These are phyloP conservation scores for Sugiyamaella sp. DNA, from an alignment of 1,139 yeast genomes.

Conservation along the genomic window DNA sequence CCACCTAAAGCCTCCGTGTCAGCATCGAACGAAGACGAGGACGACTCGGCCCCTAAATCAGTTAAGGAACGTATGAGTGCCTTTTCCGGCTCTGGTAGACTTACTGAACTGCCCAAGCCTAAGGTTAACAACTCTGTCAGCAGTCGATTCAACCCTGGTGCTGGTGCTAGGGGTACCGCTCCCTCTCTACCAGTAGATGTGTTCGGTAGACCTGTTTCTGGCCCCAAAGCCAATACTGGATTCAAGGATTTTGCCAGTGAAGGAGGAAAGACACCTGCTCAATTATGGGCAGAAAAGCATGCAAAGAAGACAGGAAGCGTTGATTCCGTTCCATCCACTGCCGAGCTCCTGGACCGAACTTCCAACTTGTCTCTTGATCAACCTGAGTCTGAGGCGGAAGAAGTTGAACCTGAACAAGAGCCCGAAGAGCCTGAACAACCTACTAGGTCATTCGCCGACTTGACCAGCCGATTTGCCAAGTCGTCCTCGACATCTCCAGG, in stretches of 20 bases:
- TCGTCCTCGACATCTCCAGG: conserved; percentile 32
- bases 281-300: conserved; percentile 91
- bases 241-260: conserved; percentile 70
- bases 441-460: conserved; percentile 25
- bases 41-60: conserved; percentile 43
- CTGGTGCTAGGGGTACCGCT: conserved; percentile 38
- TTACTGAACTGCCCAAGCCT: conserved; percentile 68
- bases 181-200: conserved; percentile 50
- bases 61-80: conserved; percentile 49
- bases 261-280: conserved; percentile 91
- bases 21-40: conserved; percentile 37
- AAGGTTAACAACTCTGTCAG: conserved; percentile 56
- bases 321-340: conserved; percentile 22
- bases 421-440: conserved; percentile 30
- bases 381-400: conserved; percentile 28
- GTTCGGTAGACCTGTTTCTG: conserved; percentile 59
- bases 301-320: conserved; percentile 48
- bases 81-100: conserved; percentile 43
- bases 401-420: conserved; percentile 26
- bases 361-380: conserved; percentile 23
- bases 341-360: conserved; percentile 27
- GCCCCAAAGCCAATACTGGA: conserved; percentile 52
- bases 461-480: conserved; percentile 22
- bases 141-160: conserved; percentile 48
- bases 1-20: conserved; percentile 22